Evolutionary conservation across 345 rosid genomes (phyloP).

Genomic region (Moricandia arvensis): DNA sequence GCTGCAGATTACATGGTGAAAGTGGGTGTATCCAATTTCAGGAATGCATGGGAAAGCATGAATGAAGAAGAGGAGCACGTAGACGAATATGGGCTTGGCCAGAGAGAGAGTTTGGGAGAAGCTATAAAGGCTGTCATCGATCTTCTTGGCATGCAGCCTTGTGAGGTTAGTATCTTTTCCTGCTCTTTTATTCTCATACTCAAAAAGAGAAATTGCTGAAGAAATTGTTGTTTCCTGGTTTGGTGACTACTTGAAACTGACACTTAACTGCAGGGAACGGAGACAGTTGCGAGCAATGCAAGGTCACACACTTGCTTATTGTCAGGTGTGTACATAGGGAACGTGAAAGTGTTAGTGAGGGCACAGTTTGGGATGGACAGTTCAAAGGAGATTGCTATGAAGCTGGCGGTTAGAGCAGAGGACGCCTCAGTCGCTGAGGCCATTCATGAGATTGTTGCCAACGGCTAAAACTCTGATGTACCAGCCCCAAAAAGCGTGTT

Average conservation of each 20-base stretch:
- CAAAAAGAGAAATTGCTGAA: not conserved
- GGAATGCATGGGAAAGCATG: constrained; percentile 96
- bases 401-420: constrained; percentile 78
- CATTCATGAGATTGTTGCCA: constrained; percentile 82
- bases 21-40: constrained; percentile 87
- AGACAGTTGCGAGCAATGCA: constrained; percentile 73
- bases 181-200: not conserved
- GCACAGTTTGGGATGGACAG: constrained; percentile 84
- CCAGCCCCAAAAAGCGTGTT: constrained; percentile 10
- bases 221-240: not conserved
- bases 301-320: constrained; percentile 90
- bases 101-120: constrained; percentile 81
- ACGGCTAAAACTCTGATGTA: constrained; percentile 50
- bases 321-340: constrained; percentile 88
- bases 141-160: constrained; percentile 99
- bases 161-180: constrained; percentile 60
- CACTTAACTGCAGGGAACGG: constrained; percentile 65
- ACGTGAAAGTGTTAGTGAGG: constrained; percentile 71
- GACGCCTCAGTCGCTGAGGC: constrained; percentile 73
- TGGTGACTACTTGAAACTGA: constrained; percentile 17
- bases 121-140: constrained; percentile 78
- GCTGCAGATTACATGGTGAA: constrained; percentile 88
- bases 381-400: constrained; percentile 86
- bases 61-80: constrained; percentile 72
- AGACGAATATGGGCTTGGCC: constrained; percentile 97